A percentile compares a stretch with the other conserved stretches of the same genome.
These are phyloP conservation scores for Aureobasidium sp. DNA, from an alignment of 2,329 filamentous ascomycete species.

Conservation along the genomic window DNA sequence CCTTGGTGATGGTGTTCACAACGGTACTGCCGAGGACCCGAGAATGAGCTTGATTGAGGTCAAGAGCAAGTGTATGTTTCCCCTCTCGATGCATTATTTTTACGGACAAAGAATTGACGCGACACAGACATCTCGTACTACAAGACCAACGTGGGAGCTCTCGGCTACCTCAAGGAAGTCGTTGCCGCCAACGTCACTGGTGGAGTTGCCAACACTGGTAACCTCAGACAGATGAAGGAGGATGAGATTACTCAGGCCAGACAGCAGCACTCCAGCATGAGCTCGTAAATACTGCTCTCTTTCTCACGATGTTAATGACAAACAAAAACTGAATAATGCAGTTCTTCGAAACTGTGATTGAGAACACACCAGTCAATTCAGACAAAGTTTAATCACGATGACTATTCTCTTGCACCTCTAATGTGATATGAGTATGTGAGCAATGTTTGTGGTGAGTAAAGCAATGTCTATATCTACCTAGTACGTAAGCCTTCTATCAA, in stretches of 20 bases:
- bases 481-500: neutral
- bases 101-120: neutral
- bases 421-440: too few species aligned
- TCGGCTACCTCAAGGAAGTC: slow-evolving; percentile 27
- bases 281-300: slow-evolving; percentile 12
- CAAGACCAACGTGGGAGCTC: slow-evolving; percentile 21
- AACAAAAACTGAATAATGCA: neutral
- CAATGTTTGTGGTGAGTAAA: too few species aligned
- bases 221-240: slow-evolving; percentile 24
- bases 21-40: slow-evolving; percentile 38
- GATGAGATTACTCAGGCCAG: slow-evolving; percentile 26
- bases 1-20: slow-evolving; percentile 40
- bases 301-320: neutral
- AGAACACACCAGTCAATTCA: neutral
- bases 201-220: slow-evolving; percentile 26
- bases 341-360: slow-evolving; percentile 8
- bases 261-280: slow-evolving; percentile 20
- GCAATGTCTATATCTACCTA: too few species aligned
- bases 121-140: slow-evolving; percentile 26
- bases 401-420: neutral
- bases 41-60: slow-evolving; percentile 37
- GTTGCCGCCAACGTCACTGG: slow-evolving; percentile 23
- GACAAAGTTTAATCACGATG: too few species aligned
- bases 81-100: neutral
- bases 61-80: slow-evolving; percentile 23